Conservation (phyloP, 805 yeast species). For the Starmerella geochares region DNA sequence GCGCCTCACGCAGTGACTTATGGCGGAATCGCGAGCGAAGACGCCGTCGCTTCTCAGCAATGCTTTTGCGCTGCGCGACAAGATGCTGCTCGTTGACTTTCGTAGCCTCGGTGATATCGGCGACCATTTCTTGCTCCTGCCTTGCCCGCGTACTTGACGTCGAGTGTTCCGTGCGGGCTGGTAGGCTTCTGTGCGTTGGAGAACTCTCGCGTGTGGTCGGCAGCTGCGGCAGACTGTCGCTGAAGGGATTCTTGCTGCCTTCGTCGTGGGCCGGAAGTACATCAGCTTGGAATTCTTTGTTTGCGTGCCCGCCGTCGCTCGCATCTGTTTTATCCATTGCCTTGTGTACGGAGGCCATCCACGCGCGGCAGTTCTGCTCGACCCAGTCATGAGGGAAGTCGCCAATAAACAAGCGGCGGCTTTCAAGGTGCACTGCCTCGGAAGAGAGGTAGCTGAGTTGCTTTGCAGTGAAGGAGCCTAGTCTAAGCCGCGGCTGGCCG, state of each 20-base stretch:
- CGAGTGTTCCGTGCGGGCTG: background rate
- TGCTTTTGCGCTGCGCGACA: background rate
- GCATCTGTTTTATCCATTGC: conserved; percentile 6
- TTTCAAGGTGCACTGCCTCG: conserved; percentile 26
- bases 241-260: too few relatives aligned
- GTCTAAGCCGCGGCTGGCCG: conserved; percentile 17
- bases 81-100: background rate
- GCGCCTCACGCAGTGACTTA: background rate
- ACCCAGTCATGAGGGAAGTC: conserved; percentile 27
- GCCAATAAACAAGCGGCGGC: conserved; percentile 30
- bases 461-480: conserved; percentile 29
- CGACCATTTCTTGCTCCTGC: background rate
- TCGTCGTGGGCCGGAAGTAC: too few relatives aligned
- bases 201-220: too few relatives aligned
- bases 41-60: background rate
- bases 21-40: background rate
- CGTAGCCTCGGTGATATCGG: background rate
- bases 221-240: too few relatives aligned
- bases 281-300: too few relatives aligned
- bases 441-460: conserved; percentile 29
- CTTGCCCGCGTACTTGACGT: background rate
- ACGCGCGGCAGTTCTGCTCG: conserved; percentile 10
- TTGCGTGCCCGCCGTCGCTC: background rate
- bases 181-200: background rate
- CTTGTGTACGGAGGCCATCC: conserved; percentile 19